phyloP scores from a whole-genome alignment of 2,329 filamentous ascomycete genomes.

The Hirsutella rhossiliensis region DNA sequence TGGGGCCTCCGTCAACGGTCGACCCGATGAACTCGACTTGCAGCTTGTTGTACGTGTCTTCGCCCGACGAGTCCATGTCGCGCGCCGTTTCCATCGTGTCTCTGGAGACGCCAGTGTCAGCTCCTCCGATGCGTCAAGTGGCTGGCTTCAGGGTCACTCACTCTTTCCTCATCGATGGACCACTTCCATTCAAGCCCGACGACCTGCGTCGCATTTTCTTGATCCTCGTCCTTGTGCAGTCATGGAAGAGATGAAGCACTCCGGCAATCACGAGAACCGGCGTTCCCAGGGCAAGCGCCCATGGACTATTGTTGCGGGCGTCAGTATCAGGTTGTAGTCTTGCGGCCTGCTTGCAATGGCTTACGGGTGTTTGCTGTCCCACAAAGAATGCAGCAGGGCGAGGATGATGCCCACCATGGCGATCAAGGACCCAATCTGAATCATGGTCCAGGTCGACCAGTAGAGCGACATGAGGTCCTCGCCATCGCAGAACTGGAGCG shows the following conservation, averaged over 20 bases:
- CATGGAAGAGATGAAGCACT: slow-evolving; percentile 35
- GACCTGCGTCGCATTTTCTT: slow-evolving; percentile 16
- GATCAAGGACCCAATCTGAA: slow-evolving; percentile 45
- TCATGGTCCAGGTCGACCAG: slow-evolving; percentile 50
- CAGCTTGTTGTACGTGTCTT: slow-evolving; percentile 17
- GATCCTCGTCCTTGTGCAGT: slow-evolving; percentile 22
- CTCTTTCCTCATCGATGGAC: slow-evolving; percentile 31
- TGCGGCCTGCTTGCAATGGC: slow-evolving; percentile 11
- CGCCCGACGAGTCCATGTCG: slow-evolving; percentile 15
- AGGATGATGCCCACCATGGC: slow-evolving; percentile 46
- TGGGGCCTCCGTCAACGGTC: slow-evolving; percentile 31
- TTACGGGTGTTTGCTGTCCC: slow-evolving; percentile 38
- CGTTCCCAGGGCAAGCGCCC: slow-evolving; percentile 47
- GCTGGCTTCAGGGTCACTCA: slow-evolving; percentile 12
- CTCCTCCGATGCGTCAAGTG: background rate
- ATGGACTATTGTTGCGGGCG: slow-evolving; percentile 23
- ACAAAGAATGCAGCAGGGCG: slow-evolving; percentile 36
- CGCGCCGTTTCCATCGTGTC: slow-evolving; percentile 23
- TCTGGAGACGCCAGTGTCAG: slow-evolving; percentile 12
- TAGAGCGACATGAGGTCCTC: slow-evolving; percentile 48
- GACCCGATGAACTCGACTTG: slow-evolving; percentile 29
- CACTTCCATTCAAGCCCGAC: slow-evolving; percentile 10
- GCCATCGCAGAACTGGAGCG: slow-evolving; percentile 46
- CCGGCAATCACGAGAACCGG: slow-evolving; percentile 48
- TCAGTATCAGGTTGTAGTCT: background rate